Evolutionary conservation across 1,284 basidiomycete species (phyloP), one percentile per base, ranked within the genome.

Genomic region (Vanrija humicola): DNA sequence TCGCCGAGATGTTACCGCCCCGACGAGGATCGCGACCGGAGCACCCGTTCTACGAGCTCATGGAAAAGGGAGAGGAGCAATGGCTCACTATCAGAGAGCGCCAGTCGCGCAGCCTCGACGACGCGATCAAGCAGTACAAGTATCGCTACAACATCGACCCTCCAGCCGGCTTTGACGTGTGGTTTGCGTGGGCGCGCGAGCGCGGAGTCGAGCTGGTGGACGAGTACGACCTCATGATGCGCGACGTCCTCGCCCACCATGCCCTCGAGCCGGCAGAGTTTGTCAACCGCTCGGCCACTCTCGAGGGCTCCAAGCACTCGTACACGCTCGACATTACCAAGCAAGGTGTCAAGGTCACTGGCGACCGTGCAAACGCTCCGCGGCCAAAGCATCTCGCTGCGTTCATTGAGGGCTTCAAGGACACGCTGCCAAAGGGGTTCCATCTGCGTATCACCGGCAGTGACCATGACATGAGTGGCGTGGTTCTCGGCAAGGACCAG

Each of bases 151-250:
- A 70, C 12, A 70, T 78, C 28, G 48, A 66, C 15, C 77, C 78
- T 8, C 79, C 79, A 0, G 62, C 64, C n/a, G 79, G 78, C 0
- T 79, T 78, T 61, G 78, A 78, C 54, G 54, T 55, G 9, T 77
- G 75, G 75, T 80, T 70, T 55, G 66, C 77, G 47, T 96, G 91
- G 73, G 86, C 86, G 29, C 76, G 81, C 72, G 78, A 84, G 48
- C 81, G 88, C 66, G 78, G 82, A 19, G 85, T 91, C 58, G 83
- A 85, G 65, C 84, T 97, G 75, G 80, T 90, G 6, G 92, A 97
- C 75, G 91, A 74, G 51, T 77, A 72, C 60, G 73, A 77, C 58
- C 67, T 70, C 46, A 67, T 75, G 59, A 73, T 74, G 70, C 64
- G 65, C 46, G 74, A 75, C 56, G 26, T 76, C 0, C 47, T 75